phyloP scores from a whole-genome alignment of 805 yeast species.

The Gaillardinia entomophila region DNA sequence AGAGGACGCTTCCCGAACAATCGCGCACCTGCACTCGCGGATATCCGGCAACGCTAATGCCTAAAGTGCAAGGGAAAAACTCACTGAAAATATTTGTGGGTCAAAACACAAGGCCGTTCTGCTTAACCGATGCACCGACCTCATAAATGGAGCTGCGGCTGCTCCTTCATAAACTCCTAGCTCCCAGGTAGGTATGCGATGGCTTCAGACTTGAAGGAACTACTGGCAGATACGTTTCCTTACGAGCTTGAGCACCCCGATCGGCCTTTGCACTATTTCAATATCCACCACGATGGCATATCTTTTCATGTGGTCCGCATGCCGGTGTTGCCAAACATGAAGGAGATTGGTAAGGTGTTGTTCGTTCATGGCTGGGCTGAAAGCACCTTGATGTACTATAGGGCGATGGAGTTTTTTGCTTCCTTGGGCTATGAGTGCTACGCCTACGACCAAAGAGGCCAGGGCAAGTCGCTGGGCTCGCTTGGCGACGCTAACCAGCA shows the following conservation, averaged over 20 bases:
- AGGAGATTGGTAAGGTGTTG: conserved; percentile 3
- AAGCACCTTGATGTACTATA: conserved; percentile 4
- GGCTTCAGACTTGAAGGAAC: too few species aligned
- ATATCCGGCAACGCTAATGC: too few species aligned
- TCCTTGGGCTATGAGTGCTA: conserved; percentile 7
- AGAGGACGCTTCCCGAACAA: too few species aligned
- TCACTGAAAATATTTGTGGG: too few species aligned
- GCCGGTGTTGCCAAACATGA: conserved; percentile 1
- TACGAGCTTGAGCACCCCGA: not conserved
- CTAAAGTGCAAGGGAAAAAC: too few species aligned
- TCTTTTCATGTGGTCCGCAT: conserved; percentile 6
- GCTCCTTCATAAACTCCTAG: too few species aligned
- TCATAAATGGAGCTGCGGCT: too few species aligned
- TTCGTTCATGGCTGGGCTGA: conserved; percentile 10
- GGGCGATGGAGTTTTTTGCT: conserved; percentile 5
- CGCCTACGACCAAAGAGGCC: conserved; percentile 8
- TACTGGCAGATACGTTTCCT: too few species aligned
- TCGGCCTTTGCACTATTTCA: not conserved
- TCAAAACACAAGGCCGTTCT: too few species aligned
- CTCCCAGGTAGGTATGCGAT: too few species aligned
- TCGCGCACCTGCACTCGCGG: too few species aligned
- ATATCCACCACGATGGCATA: conserved; percentile 4
- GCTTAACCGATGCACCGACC: not conserved
- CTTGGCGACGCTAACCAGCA: conserved; percentile 1
- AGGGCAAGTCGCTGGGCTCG: conserved; percentile 7